Base-by-base conservation (phyloP, 192 early-diverging fungal genomes). In the Dimargaris verticillata region DNA sequence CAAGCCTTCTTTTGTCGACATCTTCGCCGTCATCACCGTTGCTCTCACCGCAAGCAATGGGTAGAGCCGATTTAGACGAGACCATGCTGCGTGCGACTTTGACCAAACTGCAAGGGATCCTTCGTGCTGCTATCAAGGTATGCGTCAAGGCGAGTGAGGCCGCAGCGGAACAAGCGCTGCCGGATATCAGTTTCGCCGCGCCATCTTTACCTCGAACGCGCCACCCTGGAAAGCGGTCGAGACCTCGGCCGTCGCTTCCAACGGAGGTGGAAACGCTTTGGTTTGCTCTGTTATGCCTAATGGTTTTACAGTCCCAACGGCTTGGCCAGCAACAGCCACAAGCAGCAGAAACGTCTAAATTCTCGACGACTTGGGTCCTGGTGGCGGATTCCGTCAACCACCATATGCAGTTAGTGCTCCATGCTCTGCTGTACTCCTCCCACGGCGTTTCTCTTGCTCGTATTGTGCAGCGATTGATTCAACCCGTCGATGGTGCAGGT, bases 41-140 rank as follows among this genome's bases (percentile, higher is more conserved):
- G 11, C 47, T 48, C 1, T 48, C 47, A 22, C 12, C 47, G 3
- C 7, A 2, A 38, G 33, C 33, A 2, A 7, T 38, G 2, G 7
- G 7, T 38, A 7, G 33, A 7, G 33, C 33, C 2, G 7, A 2
- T 38, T 38, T 38, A 7, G 33, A 38, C 33, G 49, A n/a, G 3
- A 51, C 49, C 6, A 51, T 51, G 49, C 1, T 17, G 13, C 28
- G 28, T 25, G 53, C 22, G 18, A 5, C 6, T 9, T 28, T 55
- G 29, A 38, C 33, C 26, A n/a, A 55, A 29, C 6, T 25, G 5
- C 53, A 55, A 25, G 53, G 28, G 6, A 55, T 55, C 18, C 6
- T 55, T 26, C n/a, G 28, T 26, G 53, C 53, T 18, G 53, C 53
- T n/a, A 55, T 55, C 29, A 55, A 55, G 17, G 53, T 55, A 12